Base-by-base conservation (phyloP, 169 alveolate genomes). In the Cryptosporidium ryanae region DNA sequence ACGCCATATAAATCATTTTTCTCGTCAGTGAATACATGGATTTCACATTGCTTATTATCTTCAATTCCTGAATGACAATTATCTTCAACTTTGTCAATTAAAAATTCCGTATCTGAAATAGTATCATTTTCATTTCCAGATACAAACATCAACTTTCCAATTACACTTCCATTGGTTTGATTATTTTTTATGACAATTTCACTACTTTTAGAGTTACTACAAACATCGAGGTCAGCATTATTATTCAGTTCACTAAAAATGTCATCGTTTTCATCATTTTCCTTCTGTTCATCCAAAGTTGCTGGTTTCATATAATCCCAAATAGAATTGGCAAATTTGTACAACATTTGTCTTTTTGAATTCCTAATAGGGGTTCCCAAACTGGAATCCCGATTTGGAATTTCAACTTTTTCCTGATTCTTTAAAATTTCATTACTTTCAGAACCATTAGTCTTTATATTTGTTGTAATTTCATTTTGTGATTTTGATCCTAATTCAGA, bases 281-380 rank as follows among this genome's bases (percentile, higher is more conserved):
- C 15, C 32, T 52, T 21, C n/a, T 13, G 34, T 23, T 76, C 87
- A 18, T 76, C 87, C 32, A 61, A 61, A 18, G 64, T 46, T 25
- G 46, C 52, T 25, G 87, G 87, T 49, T 61, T 76, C 21, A 76
- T 70, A 61, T 76, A 76, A 76, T 76, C 87, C 87, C 87, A 76
- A 59, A 76, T 61, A 5, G 87, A 76, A 34, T 76, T 76, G 21
- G 87, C 87, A 76, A 76, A 61, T n/a, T 17, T 38, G 18, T 76
- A 76, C 12, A 76, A 13, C 23, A 76, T 61, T 59, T 76, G 76
- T 32, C 87, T 76, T 12, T 76, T 76, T 15, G 87, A 76, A 13
- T 59, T 76, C 27, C 76, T 55, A 2, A 17, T 34, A 2, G 87
- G 71, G 2, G 71, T 48, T 13, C 49, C 31, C 4, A 54, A 52